phyloP scores from a whole-genome alignment of 208 protist species.

The Entamoeba histolytica region DNA sequence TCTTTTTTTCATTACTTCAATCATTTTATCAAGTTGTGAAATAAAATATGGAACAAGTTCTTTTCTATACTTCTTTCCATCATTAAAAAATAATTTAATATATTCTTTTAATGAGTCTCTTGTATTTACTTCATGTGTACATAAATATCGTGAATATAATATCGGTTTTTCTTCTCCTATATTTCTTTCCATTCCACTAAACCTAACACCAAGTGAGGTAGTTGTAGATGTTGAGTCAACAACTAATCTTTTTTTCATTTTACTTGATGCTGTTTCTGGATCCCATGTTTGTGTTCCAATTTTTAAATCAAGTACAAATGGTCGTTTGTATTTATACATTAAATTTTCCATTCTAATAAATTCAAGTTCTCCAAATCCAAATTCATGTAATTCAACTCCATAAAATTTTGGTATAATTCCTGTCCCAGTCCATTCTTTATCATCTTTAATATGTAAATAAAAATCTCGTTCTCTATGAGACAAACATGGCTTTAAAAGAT shows the following conservation, averaged over 20 bases:
- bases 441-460: too few relatives aligned
- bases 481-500: too few relatives aligned
- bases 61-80: neutral
- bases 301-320: neutral
- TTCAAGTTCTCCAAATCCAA: neutral
- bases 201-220: neutral
- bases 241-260: neutral
- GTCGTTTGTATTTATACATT: neutral
- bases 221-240: neutral
- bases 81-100: neutral
- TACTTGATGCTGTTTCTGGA: neutral
- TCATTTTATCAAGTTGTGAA: neutral
- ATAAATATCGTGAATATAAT: neutral
- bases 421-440: neutral
- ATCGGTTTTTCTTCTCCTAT: neutral
- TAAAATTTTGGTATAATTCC: neutral
- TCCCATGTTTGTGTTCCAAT: neutral
- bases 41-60: neutral
- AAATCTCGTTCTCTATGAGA: too few relatives aligned
- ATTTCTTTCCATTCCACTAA: neutral
- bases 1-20: neutral
- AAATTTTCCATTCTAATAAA: neutral
- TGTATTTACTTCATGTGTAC: neutral
- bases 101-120: neutral
- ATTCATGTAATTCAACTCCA: neutral